phyloP scores from a whole-genome alignment of 805 yeast species.

The Pichia paraexigua region DNA sequence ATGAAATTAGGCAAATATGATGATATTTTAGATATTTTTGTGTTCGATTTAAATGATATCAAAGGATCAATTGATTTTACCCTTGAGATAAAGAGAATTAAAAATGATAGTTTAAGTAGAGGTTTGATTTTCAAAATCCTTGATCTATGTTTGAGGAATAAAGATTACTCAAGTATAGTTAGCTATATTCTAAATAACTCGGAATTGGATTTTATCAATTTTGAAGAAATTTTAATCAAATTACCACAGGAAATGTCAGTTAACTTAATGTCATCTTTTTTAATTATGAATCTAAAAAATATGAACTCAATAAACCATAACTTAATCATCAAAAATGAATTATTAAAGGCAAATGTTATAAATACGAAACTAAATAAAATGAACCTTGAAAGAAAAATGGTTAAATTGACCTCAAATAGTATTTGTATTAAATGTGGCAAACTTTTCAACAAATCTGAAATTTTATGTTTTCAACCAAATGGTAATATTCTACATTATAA shows the following conservation, averaged over 20 bases:
- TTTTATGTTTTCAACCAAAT: conserved; percentile 41
- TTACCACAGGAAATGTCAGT: conserved; percentile 48
- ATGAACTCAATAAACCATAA: conserved; percentile 34
- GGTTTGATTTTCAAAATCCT: conserved; percentile 41
- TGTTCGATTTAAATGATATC: conserved; percentile 48
- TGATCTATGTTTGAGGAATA: conserved; percentile 27
- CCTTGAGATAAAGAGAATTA: conserved; percentile 32
- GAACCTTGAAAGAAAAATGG: conserved; percentile 30
- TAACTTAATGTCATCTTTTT: conserved; percentile 32
- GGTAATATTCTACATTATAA: conserved; percentile 48
- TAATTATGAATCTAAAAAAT: conserved; percentile 38
- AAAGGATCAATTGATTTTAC: conserved; percentile 57
- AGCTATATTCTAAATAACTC: conserved; percentile 21
- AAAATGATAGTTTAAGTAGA: conserved; percentile 9
- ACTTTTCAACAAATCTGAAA: conserved; percentile 34
- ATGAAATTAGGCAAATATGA: conserved; percentile 52
- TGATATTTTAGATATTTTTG: conserved; percentile 54
- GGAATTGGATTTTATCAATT: conserved; percentile 20
- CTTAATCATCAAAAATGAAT: conserved; percentile 36
- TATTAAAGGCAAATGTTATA: conserved; percentile 47
- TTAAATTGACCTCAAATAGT: conserved; percentile 36
- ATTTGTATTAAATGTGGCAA: conserved; percentile 56
- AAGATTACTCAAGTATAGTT: conserved; percentile 21
- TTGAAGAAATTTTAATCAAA: conserved; percentile 33
- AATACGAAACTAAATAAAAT: conserved; percentile 34